phyloP scores from a whole-genome alignment of 208 protist genomes.

The Crithidia expoeki region DNA sequence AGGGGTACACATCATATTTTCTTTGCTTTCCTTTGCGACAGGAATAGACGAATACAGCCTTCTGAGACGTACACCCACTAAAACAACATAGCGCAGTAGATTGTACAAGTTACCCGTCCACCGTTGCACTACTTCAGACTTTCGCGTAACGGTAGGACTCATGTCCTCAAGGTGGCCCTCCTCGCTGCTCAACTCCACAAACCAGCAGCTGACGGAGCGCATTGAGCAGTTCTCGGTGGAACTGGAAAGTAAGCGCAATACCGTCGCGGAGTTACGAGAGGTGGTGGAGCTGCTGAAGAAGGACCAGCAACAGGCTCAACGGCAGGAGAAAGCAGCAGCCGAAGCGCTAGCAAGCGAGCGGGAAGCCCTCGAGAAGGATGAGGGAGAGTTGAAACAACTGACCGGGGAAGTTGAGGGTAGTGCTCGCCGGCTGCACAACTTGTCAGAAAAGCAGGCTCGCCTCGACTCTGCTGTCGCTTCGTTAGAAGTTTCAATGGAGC shows the following conservation, averaged over 20 bases:
- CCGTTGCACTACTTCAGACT: no score
- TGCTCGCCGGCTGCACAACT: constrained; percentile 11
- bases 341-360: constrained; percentile 22
- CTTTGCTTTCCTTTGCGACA: background rate
- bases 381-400: constrained; percentile 32
- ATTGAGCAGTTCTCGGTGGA: constrained; percentile 38
- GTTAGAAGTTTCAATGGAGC: constrained; percentile 15
- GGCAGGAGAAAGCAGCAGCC: constrained; percentile 25
- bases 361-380: constrained; percentile 11
- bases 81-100: constrained; percentile 1
- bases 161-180: constrained; percentile 64
- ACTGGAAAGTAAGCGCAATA: constrained; percentile 38
- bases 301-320: constrained; percentile 38
- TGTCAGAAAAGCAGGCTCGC: constrained; percentile 25
- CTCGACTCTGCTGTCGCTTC: constrained; percentile 17
- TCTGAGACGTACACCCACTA: no score
- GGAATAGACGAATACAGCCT: no score
- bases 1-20: background rate
- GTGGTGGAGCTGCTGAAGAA: constrained; percentile 41
- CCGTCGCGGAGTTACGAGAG: constrained; percentile 46
- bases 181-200: constrained; percentile 65
- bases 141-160: no score
- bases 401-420: constrained; percentile 28
- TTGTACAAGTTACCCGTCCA: no score
- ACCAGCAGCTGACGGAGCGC: constrained; percentile 54